Base-by-base conservation (phyloP, 2,329 filamentous ascomycete species). In the Xylaria sp. region DNA sequence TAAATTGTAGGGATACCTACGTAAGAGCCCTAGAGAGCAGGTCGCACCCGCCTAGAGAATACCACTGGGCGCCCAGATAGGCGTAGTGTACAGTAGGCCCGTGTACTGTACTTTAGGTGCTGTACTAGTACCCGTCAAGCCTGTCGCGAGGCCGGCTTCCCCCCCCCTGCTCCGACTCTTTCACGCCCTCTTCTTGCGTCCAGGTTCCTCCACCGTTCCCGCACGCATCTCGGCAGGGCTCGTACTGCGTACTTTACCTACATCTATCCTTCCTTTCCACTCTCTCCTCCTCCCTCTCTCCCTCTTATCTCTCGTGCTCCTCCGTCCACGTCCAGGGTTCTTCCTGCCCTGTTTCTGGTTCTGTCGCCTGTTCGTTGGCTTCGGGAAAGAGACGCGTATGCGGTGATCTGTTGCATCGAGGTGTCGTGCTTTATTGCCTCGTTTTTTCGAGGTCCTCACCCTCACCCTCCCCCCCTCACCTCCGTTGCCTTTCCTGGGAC, bases 371-470 rank as follows among this genome's bases (percentile, higher is more conserved):
- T 9, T 55, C 34, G 23, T 42, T 49, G 55, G 51, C 30, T 54
- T 52, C 53, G 39, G 53, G 55, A 60, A 58, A 57, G 59, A 54
- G 44, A 44, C 44, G 60, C 54, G 42, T 59, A 55, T 56, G 60
- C 10, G 54, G 58, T 57, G 58, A 54, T 18, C 19, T 51, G 55
- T 51, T 57, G 51, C 59, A 57, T 62, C 53, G 60, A 59, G 48
- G 55, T 49, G 10, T 57, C 53, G 35, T 58, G 48, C 9, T 52
- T 42, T 39, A 19, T 49, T 51, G 19, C 49, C n/a, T 52, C 51
- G 7, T 54, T 39, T 35, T 53, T 30, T 35, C 13, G 55, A 55
- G 55, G 39, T 16, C 30, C 46, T 46, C 39, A 49, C 50, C 48
- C 48, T 30, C 23, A 5, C 23, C 23, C 23, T 30, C 23, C 4